These are phyloP conservation scores for Mortierella sp. DNA, from an alignment of 371 early-diverging fungal genomes.

Conservation along the genomic window DNA sequence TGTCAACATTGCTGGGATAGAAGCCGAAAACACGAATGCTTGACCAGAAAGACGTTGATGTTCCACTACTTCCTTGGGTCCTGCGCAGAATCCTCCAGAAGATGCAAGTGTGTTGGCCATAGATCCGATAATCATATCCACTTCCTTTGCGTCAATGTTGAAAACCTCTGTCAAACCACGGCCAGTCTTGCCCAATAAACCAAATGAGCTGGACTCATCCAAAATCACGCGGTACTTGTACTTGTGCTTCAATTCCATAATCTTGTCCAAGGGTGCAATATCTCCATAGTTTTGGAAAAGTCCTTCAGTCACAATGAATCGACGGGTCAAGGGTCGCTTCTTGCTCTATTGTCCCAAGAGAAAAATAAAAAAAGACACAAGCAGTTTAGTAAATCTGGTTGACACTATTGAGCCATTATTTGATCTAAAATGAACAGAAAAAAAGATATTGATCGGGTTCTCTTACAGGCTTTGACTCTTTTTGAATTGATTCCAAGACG, in stretches of 20 bases:
- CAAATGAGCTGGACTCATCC: constrained; percentile 97
- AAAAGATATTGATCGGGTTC: neutral
- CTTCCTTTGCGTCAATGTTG: constrained; percentile 77
- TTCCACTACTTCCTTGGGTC: constrained; percentile 89
- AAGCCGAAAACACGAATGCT: constrained; percentile 98
- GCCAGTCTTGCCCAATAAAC: constrained; percentile 92
- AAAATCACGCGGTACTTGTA: constrained; percentile 98
- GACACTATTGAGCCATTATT: no score
- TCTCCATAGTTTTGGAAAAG: constrained; percentile 96
- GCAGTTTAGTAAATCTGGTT: neutral
- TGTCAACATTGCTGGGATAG: constrained; percentile 97
- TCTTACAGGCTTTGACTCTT: constrained; percentile 63
- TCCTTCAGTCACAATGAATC: constrained; percentile 98
- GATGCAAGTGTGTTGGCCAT: constrained; percentile 88
- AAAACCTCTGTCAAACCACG: constrained; percentile 92
- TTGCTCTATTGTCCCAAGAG: constrained; percentile 58
- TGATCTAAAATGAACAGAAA: neutral
- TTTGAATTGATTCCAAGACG: constrained; percentile 82
- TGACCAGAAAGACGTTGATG: constrained; percentile 95
- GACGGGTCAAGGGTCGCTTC: constrained; percentile 85
- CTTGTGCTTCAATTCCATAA: constrained; percentile 92
- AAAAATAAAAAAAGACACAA: neutral
- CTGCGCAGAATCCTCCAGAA: constrained; percentile 98
- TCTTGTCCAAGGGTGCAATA: constrained; percentile 86
- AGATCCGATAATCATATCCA: constrained; percentile 97